phyloP scores from a whole-genome alignment of 1,284 basidiomycete genomes.

The Afroboletus lepidellus region DNA sequence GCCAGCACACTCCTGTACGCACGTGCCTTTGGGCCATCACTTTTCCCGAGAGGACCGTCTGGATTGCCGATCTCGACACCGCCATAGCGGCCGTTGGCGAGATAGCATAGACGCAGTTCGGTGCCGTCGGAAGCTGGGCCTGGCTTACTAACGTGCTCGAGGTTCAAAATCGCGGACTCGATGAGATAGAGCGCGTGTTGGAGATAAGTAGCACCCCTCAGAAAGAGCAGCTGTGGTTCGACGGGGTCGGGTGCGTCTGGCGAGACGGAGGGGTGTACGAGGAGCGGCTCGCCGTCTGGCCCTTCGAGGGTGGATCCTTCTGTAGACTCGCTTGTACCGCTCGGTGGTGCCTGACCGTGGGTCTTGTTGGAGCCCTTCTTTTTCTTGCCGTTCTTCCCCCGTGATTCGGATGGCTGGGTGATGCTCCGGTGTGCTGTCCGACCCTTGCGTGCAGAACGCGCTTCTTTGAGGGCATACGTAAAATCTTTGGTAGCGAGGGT shows the following conservation, averaged over 20 bases:
- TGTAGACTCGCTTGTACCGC: conserved; percentile 53
- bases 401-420: conserved; percentile 38
- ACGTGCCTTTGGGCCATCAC: conserved; percentile 53
- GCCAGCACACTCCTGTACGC: conserved; percentile 62
- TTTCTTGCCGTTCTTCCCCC: conserved; percentile 50
- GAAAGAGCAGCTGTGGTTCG: conserved; percentile 77
- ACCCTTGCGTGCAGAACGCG: conserved; percentile 63
- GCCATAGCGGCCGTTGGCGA: conserved; percentile 68
- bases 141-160: conserved; percentile 64
- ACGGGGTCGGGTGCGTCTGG: conserved; percentile 77
- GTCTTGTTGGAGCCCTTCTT: conserved; percentile 45
- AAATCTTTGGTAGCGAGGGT: conserved; percentile 70
- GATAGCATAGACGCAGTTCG: conserved; percentile 70
- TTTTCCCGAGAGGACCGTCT: conserved; percentile 66
- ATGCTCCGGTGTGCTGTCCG: conserved; percentile 50
- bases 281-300: conserved; percentile 48
- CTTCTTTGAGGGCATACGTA: conserved; percentile 72
- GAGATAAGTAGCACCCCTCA: conserved; percentile 75
- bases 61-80: conserved; percentile 75
- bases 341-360: conserved; percentile 62
- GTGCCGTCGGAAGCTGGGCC: conserved; percentile 55
- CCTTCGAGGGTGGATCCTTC: conserved; percentile 46
- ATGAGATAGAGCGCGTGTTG: conserved; percentile 73
- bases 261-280: conserved; percentile 64
- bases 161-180: conserved; percentile 61